Evolutionary conservation across 2,329 filamentous ascomycete species (phyloP), one percentile per base, ranked within the genome.

Genomic region (Diaporthe aspalathi): DNA sequence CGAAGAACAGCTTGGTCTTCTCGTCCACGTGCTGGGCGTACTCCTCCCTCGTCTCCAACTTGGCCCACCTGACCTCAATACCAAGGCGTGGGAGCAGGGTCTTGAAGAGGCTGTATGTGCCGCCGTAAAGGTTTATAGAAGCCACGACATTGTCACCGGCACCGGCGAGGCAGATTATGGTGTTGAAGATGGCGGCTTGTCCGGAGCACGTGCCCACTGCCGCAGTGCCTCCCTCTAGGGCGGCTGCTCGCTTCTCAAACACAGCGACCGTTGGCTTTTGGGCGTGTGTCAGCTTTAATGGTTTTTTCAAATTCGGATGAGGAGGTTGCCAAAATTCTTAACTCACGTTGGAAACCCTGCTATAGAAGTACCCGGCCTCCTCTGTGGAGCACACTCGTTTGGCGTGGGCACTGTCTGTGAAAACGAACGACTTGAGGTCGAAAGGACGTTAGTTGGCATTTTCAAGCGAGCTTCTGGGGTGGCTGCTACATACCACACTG

Each of bases 71-170:
- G 78, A 94, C 96, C 49, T 86, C 86, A 79, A 98, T 94, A 73
- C 95, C 95, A 56, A 97, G 84, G n/a, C 95, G 90, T 5, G 94
- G 92, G 68, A 98, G 86, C 76, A 94, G 88, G 60, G 98, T 94
- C 84, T 98, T 98, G 84, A 98, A 90, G 85, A 98, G 95, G 84
- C 98, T 98, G 86, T 97, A 98, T 20, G 95, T 98, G 80, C 95
- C 95, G 75, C 95, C 95, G 83, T 98, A 97, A 70, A 98, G 86
- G 83, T 97, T 97, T 65, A 92, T 91, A 7, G 95, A 97, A 14
- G 94, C 92, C 65, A 98, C 89, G 76, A 98, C 97, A 85, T 98
- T 98, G 86, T 98, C 95, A 60, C 95, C 95, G 0, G 91, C 88
- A 73, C 94, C 90, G 5, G 94, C 94, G 20, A 98, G 90, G 9